Evolutionary conservation across 2,329 filamentous ascomycete genomes (phyloP), one percentile per base, ranked within the genome.

Genomic region (Exophiala spinifera): DNA sequence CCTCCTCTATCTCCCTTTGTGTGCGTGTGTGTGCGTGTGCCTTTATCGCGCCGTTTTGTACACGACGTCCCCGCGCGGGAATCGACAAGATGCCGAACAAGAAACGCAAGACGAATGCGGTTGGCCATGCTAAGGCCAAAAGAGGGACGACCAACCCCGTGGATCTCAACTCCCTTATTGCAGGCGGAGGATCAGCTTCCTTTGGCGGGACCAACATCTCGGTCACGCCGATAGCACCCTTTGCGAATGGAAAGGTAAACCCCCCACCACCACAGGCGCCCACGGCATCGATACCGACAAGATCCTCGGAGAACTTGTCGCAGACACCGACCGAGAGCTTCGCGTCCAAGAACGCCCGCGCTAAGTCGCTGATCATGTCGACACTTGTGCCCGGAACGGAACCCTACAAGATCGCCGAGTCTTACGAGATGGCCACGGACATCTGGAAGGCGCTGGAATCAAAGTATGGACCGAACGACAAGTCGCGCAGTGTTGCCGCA

Each of bases 281-380:
- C 23, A 25, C 23, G 7, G 4, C 23, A 25, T 7, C 23, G 23
- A 25, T 25, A 7, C 7, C 23, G 23, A 25, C 7, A 7, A 3
- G 23, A 25, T 25, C 3, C 23, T 3, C 23, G 7, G 23, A 7
- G 4, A 6, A 31, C 28, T 10, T 31, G 8, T 31, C 14, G 14
- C 6, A 2, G 36, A 39, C 14, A 5, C 2, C 36, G 36, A 14
- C 43, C 2, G 57, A 60, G 8, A 54, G 57, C 40, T 57, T 55
- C 42, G 46, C 45, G 51, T 39, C 44, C 2, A 53, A 60, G 50
- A 60, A 61, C 39, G 51, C 57, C 39, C 54, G 49, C 3, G 54
- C 54, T 10, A 62, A 60, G 50, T 54, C 49, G n/a, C 50, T 62
- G 3, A 58, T 62, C 46, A 56, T 60, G 60, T 57, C 57, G n/a